phyloP scores from a whole-genome alignment of 768 basidiomycete species.

The Clathrus columnatus region DNA sequence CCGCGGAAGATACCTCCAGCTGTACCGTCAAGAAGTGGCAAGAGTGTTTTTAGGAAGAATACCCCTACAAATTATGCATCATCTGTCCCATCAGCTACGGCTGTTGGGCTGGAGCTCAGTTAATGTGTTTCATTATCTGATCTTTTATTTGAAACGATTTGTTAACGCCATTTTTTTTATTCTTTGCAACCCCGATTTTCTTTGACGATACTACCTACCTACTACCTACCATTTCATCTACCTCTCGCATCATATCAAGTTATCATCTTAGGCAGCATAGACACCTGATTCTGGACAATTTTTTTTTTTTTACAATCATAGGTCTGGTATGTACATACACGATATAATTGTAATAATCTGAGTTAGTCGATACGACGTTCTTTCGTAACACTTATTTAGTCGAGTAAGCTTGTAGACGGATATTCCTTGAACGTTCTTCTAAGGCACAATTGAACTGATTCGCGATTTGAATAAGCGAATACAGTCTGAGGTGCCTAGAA shows the following conservation, averaged over 20 bases:
- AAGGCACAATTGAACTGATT: too few species aligned
- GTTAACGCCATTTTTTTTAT: not conserved
- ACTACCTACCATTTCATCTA: not conserved
- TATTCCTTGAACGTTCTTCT: too few species aligned
- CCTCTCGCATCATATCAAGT: not conserved
- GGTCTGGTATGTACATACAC: not conserved
- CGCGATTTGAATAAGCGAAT: too few species aligned
- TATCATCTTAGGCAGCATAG: not conserved
- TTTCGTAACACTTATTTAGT: too few species aligned
- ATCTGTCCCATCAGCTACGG: not conserved
- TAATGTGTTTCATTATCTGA: not conserved
- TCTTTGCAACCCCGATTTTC: not conserved
- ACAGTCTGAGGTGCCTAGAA: too few species aligned
- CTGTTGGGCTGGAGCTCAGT: not conserved
- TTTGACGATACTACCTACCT: not conserved
- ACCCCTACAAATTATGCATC: not conserved
- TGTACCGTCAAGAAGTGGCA: constrained; percentile 30
- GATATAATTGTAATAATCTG: not conserved
- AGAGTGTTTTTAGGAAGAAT: constrained; percentile 28
- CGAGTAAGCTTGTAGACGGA: too few species aligned
- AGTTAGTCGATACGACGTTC: too few species aligned
- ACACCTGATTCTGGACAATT: not conserved
- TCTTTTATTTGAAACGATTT: not conserved
- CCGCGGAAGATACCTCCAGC: constrained; percentile 68
- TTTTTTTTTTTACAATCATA: not conserved